Evolutionary conservation across 768 basidiomycete genomes (phyloP).

Genomic region (Trametes meyenii): DNA sequence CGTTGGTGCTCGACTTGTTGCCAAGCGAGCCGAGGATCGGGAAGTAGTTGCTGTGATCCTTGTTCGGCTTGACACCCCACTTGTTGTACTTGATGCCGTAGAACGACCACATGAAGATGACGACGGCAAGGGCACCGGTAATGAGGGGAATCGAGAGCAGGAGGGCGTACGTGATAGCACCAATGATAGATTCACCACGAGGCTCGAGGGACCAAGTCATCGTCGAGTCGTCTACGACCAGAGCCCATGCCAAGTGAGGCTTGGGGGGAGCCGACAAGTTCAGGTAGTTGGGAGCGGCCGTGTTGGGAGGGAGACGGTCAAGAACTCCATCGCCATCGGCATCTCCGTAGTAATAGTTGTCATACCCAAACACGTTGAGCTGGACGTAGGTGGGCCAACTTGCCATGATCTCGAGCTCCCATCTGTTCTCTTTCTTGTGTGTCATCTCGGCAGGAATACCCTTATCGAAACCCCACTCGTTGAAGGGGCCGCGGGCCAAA

Average conservation of each 20-base stretch:
- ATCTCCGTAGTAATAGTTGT: constrained; percentile 93
- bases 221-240: constrained; percentile 75
- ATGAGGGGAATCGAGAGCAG: constrained; percentile 81
- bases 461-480: constrained; percentile 88
- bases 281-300: constrained; percentile 80
- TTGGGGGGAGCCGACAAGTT: constrained; percentile 91
- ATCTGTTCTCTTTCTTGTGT: constrained; percentile 62
- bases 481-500: constrained; percentile 87
- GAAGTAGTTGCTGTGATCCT: constrained; percentile 77
- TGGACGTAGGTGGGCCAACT: constrained; percentile 90
- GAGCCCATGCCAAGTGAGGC: constrained; percentile 87
- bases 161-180: constrained; percentile 86
- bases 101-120: constrained; percentile 94
- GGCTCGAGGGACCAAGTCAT: constrained; percentile 81
- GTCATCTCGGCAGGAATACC: constrained; percentile 75
- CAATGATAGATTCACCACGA: constrained; percentile 78
- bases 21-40: constrained; percentile 75
- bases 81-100: constrained; percentile 95
- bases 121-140: constrained; percentile 80
- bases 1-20: constrained; percentile 68
- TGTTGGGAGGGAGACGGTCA: constrained; percentile 90
- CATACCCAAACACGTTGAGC: constrained; percentile 88
- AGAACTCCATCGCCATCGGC: constrained; percentile 84
- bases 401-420: constrained; percentile 90
- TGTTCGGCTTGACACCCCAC: constrained; percentile 81